Evolutionary conservation across 768 basidiomycete species (phyloP).

Genomic region (Trametes sanguinea): DNA sequence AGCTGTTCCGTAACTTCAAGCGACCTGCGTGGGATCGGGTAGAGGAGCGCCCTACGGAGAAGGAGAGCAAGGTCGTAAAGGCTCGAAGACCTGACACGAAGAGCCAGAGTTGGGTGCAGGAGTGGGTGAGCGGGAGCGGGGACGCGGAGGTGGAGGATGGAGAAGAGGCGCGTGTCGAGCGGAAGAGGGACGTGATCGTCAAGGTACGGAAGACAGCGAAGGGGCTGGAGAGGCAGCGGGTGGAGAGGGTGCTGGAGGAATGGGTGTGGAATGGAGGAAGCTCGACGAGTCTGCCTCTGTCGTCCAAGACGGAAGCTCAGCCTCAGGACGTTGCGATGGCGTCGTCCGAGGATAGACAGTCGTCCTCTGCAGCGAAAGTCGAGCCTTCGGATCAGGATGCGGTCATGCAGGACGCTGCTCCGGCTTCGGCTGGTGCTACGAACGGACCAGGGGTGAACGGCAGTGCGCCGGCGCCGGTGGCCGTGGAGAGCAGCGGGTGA

Average conservation of each 20-base stretch:
- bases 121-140: conserved; percentile 30
- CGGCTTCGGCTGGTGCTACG: background rate
- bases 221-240: conserved; percentile 69
- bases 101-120: conserved; percentile 46
- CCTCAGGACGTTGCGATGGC: background rate
- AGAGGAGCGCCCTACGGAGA: conserved; percentile 44
- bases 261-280: conserved; percentile 54
- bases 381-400: conserved; percentile 13
- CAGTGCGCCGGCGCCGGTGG: background rate
- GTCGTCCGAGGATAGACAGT: background rate
- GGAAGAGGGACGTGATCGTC: conserved; percentile 51
- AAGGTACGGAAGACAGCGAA: conserved; percentile 57
- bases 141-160: conserved; percentile 25
- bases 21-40: conserved; percentile 67
- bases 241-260: conserved; percentile 66
- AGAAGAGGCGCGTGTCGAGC: conserved; percentile 42
- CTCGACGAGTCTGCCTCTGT: conserved; percentile 9
- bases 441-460: background rate
- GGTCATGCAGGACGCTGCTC: conserved; percentile 5
- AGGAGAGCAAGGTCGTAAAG: conserved; percentile 41
- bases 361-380: background rate
- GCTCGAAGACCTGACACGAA: conserved; percentile 39
- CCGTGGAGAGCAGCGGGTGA: background rate
- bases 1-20: conserved; percentile 63
- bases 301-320: background rate